phyloP scores from a whole-genome alignment of 1,284 basidiomycete species.

The Bjerkandera adusta region DNA sequence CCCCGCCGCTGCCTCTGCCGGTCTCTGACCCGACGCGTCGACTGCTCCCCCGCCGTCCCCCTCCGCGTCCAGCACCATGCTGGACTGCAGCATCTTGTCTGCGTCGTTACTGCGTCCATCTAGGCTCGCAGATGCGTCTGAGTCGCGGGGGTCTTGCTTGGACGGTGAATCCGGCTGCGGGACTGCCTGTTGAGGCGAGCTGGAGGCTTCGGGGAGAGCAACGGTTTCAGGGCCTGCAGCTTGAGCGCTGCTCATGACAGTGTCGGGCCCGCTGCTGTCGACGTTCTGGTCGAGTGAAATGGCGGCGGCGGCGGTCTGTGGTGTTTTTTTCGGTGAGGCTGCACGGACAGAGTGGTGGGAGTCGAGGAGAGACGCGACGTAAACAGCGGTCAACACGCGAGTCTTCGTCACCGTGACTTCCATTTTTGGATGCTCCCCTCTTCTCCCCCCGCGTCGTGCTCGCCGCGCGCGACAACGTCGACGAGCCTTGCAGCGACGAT shows the following conservation, averaged over 20 bases:
- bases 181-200: conserved; percentile 18
- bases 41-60: conserved; percentile 17
- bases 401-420: conserved; percentile 13
- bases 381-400: conserved; percentile 31
- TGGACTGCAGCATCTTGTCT: conserved; percentile 20
- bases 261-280: conserved; percentile 15
- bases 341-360: conserved; percentile 21
- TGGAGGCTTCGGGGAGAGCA: conserved; percentile 21
- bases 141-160: conserved; percentile 2
- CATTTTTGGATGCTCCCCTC: conserved; percentile 8
- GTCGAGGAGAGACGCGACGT: conserved; percentile 30
- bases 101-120: conserved; percentile 20
- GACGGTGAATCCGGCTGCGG: conserved; percentile 11
- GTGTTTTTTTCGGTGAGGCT: conserved; percentile 15
- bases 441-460: neutral
- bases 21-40: conserved; percentile 19
- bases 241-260: conserved; percentile 32
- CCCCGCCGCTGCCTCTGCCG: conserved; percentile 3
- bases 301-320: conserved; percentile 6
- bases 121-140: conserved; percentile 4
- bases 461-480: neutral
- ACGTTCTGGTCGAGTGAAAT: conserved; percentile 1
- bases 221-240: conserved; percentile 27
- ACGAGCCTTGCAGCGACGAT: conserved; percentile 19
- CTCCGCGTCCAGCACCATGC: conserved; percentile 12